Conservation (phyloP, 768 basidiomycete genomes). For the Phanerochaete carnosa region DNA sequence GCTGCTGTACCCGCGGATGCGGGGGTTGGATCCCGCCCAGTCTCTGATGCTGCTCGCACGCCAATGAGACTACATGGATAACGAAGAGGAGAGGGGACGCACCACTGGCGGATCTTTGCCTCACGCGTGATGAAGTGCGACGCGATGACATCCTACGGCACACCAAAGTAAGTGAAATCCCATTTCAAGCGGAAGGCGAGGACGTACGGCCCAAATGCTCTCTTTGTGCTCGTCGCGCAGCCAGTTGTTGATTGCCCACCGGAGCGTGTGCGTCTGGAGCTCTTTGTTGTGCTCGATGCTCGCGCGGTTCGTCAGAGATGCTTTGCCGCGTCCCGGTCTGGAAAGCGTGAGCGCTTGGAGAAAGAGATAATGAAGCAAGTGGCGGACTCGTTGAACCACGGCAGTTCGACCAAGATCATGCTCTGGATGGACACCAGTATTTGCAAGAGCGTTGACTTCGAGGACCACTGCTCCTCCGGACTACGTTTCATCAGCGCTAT, state of each 20-base stretch:
- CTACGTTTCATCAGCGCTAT: constrained; percentile 6
- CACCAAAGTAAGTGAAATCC: background rate
- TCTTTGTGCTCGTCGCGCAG: constrained; percentile 37
- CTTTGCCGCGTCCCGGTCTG: constrained; percentile 49
- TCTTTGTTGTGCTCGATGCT: constrained; percentile 48
- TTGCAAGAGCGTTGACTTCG: constrained; percentile 52
- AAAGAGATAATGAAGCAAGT: background rate
- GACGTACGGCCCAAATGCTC: constrained; percentile 45
- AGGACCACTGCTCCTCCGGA: constrained; percentile 45
- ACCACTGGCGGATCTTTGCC: constrained; percentile 41
- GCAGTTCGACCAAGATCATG: constrained; percentile 53
- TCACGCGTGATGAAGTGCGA: constrained; percentile 44
- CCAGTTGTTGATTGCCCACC: constrained; percentile 57
- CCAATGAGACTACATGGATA: background rate
- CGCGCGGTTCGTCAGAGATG: constrained; percentile 19
- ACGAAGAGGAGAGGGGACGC: background rate
- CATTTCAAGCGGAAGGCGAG: background rate
- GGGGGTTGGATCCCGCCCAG: constrained; percentile 30
- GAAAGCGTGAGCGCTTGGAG: background rate
- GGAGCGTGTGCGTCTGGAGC: constrained; percentile 39
- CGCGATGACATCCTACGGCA: constrained; percentile 43
- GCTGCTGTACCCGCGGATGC: constrained; percentile 23
- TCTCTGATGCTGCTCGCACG: constrained; percentile 26
- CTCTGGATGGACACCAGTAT: constrained; percentile 56
- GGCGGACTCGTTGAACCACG: constrained; percentile 55